Percentiles rank a stretch among this genome's conserved stretches.
Evolutionary conservation across 2,329 filamentous ascomycete genomes (phyloP).

Genomic region (Ophiostoma sp.): DNA sequence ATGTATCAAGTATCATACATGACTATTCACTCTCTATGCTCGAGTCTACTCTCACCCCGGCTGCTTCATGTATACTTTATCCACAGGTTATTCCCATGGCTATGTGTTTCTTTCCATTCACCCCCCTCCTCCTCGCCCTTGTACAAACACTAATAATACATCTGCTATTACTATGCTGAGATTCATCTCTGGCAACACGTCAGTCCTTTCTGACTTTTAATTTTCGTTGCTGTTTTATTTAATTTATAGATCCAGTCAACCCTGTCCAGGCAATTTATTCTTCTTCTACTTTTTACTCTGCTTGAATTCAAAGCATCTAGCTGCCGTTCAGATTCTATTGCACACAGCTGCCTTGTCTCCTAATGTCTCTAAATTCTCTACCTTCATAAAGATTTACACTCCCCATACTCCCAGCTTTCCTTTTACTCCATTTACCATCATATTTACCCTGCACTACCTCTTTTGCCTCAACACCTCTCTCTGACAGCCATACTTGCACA

Average conservation of each 20-base stretch:
- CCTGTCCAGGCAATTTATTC: too few relatives aligned
- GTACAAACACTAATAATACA: background rate
- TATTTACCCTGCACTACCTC: background rate
- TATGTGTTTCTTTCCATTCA: background rate
- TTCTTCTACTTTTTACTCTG: too few relatives aligned
- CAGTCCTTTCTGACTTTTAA: background rate
- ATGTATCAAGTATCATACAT: constrained; percentile 10
- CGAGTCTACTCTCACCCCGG: background rate
- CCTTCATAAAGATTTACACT: background rate
- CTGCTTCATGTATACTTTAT: constrained; percentile 1
- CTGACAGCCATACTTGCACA: background rate
- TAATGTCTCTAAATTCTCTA: background rate
- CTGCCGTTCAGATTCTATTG: too few relatives aligned
- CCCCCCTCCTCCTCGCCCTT: background rate
- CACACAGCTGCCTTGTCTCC: background rate
- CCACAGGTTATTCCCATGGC: background rate
- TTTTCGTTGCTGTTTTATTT: background rate
- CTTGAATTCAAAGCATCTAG: too few relatives aligned
- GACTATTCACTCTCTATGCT: background rate
- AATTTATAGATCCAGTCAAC: background rate
- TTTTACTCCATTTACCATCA: background rate
- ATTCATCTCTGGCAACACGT: background rate
- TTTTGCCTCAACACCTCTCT: background rate
- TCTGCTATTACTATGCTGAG: background rate
- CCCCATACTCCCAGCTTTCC: background rate